Conservation (phyloP, 257 asterid species). For the Primulina tabacum region DNA sequence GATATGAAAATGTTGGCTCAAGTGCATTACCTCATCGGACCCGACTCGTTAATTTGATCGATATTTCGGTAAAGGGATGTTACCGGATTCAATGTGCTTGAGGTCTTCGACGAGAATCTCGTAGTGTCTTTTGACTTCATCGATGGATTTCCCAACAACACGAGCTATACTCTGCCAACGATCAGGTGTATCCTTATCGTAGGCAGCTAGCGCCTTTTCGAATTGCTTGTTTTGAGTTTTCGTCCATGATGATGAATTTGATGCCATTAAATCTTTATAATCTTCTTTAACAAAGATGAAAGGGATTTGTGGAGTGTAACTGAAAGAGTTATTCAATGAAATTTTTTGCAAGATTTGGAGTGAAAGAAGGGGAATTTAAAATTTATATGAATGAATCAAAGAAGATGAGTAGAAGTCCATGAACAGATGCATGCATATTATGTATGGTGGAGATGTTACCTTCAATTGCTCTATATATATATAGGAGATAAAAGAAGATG, state of each 20-base stretch:
- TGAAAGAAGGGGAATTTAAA: slow-evolving; percentile 4
- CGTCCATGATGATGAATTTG: slow-evolving; percentile 51
- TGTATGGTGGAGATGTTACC: slow-evolving; percentile 22
- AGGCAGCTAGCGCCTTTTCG: slow-evolving; percentile 61
- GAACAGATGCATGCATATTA: slow-evolving; percentile 19
- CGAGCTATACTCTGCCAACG: slow-evolving; percentile 71
- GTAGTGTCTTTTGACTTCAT: slow-evolving; percentile 69
- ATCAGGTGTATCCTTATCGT: slow-evolving; percentile 69
- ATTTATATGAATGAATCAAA: slow-evolving; percentile 5
- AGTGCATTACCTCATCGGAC: slow-evolving; percentile 19
- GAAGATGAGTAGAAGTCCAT: slow-evolving; percentile 13
- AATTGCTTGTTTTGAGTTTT: slow-evolving; percentile 56
- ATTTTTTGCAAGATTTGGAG: not conserved
- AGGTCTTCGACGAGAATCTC: slow-evolving; percentile 63
- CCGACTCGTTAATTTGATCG: slow-evolving; percentile 20
- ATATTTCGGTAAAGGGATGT: slow-evolving; percentile 61
- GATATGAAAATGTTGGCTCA: not conserved
- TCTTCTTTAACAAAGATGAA: slow-evolving; percentile 29
- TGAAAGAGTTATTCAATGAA: not conserved
- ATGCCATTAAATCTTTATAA: not conserved
- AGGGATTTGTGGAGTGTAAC: slow-evolving; percentile 23
- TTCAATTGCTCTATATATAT: slow-evolving; percentile 22
- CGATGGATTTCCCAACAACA: slow-evolving; percentile 61
- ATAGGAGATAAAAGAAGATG: slow-evolving; percentile 39
- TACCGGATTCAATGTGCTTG: slow-evolving; percentile 72